A percentile compares a stretch with the other conserved stretches of the same genome.
phyloP scores from a whole-genome alignment of 805 yeast species.

The Grigorovia yakushimaensis region DNA sequence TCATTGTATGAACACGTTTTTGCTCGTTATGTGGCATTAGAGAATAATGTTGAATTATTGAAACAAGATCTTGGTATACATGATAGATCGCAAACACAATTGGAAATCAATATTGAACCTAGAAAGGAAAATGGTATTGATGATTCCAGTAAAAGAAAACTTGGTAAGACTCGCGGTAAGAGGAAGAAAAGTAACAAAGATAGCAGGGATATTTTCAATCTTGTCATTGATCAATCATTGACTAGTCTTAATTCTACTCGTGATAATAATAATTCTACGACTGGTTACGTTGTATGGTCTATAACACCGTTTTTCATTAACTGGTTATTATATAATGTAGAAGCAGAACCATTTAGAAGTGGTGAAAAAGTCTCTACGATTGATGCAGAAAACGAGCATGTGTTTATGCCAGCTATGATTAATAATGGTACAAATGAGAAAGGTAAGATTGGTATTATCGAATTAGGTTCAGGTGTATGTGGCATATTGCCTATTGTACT shows the following conservation, averaged over 20 bases:
- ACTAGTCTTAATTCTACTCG: constrained; percentile 21
- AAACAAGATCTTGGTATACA: constrained; percentile 29
- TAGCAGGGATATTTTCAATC: constrained; percentile 9
- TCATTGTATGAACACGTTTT: constrained; percentile 24
- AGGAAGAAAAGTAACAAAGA: not conserved
- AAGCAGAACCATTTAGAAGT: constrained; percentile 12
- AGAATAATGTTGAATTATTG: constrained; percentile 11
- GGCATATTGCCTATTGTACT: constrained; percentile 22
- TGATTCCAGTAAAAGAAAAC: not conserved
- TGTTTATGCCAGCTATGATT: not conserved
- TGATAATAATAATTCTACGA: constrained; percentile 28
- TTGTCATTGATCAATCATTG: constrained; percentile 22
- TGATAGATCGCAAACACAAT: constrained; percentile 4
- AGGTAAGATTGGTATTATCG: constrained; percentile 14
- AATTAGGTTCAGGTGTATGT: constrained; percentile 28
- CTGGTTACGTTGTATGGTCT: constrained; percentile 31
- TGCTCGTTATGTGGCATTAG: constrained; percentile 23
- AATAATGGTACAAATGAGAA: not conserved
- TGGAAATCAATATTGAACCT: constrained; percentile 22
- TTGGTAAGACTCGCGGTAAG: not conserved
- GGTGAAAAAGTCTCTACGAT: constrained; percentile 6
- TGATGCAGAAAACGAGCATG: not conserved
- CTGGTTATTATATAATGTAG: constrained; percentile 24
- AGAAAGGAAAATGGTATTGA: not conserved
- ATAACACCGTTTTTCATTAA: constrained; percentile 26